Conservation (phyloP, 2,329 filamentous ascomycete genomes). For the Dactylellina drechsleri region DNA sequence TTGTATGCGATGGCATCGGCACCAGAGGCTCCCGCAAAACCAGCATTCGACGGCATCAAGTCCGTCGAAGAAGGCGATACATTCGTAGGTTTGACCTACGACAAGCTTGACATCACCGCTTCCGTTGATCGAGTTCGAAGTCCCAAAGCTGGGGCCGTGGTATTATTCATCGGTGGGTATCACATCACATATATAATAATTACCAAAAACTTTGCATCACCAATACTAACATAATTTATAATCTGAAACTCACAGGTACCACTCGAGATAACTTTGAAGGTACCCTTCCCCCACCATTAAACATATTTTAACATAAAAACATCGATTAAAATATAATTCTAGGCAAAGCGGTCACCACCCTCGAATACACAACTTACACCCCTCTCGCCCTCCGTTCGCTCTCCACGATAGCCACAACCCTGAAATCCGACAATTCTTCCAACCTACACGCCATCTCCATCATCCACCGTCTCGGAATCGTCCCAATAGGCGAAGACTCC, state of each 20-base stretch:
- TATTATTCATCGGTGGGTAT: constrained; percentile 75
- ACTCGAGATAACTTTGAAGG: constrained; percentile 79
- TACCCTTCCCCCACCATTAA: not conserved
- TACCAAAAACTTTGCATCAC: not conserved
- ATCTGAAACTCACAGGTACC: constrained; percentile 68
- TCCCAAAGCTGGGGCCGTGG: constrained; percentile 78
- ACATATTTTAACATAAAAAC: not conserved
- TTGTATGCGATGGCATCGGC: not conserved
- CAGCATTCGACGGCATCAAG: constrained; percentile 45
- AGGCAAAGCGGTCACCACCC: constrained; percentile 74
- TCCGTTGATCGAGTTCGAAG: constrained; percentile 76
- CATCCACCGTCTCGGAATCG: constrained; percentile 82
- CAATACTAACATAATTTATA: not conserved
- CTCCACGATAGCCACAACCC: constrained; percentile 69
- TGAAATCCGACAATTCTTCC: constrained; percentile 69
- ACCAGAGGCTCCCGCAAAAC: constrained; percentile 10
- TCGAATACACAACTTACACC: constrained; percentile 79
- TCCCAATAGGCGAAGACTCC: constrained; percentile 91
- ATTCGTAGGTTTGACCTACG: constrained; percentile 75
- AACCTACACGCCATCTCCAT: constrained; percentile 78
- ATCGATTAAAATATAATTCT: not conserved
- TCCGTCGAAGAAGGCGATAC: constrained; percentile 66
- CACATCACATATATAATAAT: not conserved
- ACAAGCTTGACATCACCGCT: constrained; percentile 68
- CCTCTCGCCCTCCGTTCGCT: constrained; percentile 76